Percentiles rank a stretch among this genome's conserved stretches.
Conservation (phyloP, 441 rosid species). For the Populus hybrid region DNA sequence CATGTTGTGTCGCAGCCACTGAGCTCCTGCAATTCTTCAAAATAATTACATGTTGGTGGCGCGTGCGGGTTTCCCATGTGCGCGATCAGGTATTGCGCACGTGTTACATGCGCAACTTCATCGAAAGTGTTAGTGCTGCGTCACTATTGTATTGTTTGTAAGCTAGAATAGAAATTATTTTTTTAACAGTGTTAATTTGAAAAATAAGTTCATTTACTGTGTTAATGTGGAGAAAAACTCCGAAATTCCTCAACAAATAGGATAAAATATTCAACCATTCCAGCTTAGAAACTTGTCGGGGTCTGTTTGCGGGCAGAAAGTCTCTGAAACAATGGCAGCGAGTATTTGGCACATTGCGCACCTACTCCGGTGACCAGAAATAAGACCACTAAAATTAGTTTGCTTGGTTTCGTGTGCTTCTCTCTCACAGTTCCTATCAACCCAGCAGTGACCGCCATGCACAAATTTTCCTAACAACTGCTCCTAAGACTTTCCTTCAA, state of each 20-base stretch:
- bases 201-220: not conserved
- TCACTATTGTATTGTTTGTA: too few species aligned
- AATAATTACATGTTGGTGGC: too few species aligned
- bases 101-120: too few species aligned
- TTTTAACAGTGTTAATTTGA: not conserved
- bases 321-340: not conserved
- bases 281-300: not conserved
- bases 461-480: slow-evolving; percentile 47
- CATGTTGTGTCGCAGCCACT: too few species aligned
- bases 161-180: too few species aligned
- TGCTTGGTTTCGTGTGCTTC: slow-evolving; percentile 23
- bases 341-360: slow-evolving; percentile 2
- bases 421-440: slow-evolving; percentile 35
- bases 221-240: not conserved
- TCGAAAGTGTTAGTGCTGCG: too few species aligned
- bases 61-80: too few species aligned
- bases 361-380: slow-evolving; percentile 11
- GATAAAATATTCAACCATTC: not conserved
- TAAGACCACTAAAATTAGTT: not conserved
- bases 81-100: too few species aligned
- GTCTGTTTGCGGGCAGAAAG: not conserved
- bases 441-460: slow-evolving; percentile 18
- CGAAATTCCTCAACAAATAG: not conserved
- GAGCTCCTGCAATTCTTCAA: too few species aligned
- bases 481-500: slow-evolving; percentile 41